Evolutionary conservation across 2,329 filamentous ascomycete species (phyloP).

Genomic region (Penicillium sp.): DNA sequence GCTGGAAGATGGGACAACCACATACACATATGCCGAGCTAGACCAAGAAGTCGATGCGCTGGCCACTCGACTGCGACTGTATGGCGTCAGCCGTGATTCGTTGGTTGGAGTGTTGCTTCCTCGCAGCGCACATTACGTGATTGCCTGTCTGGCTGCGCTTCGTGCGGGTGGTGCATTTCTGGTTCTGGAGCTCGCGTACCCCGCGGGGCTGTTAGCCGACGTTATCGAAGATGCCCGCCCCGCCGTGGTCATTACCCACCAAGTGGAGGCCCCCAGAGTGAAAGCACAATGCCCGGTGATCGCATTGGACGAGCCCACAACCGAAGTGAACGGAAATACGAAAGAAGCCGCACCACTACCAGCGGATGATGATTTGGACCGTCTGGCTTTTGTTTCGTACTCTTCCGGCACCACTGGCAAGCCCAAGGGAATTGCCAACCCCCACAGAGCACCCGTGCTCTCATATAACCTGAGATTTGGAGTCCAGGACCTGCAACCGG

Average conservation of each 20-base stretch:
- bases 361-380: conserved; percentile 67
- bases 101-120: conserved; percentile 75
- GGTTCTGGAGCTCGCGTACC: conserved; percentile 77
- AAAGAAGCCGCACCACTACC: conserved; percentile 54
- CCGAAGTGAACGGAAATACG: conserved; percentile 38
- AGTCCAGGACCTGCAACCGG: conserved; percentile 67
- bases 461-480: conserved; percentile 74
- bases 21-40: conserved; percentile 72
- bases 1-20: conserved; percentile 67
- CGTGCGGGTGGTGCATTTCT: conserved; percentile 78
- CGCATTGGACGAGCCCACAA: conserved; percentile 56
- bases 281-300: conserved; percentile 62
- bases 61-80: conserved; percentile 61
- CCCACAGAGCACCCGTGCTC: conserved; percentile 69
- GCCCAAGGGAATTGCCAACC: conserved; percentile 81
- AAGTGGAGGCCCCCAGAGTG: conserved; percentile 64
- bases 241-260: conserved; percentile 68
- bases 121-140: conserved; percentile 75
- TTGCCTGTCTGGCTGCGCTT: conserved; percentile 74
- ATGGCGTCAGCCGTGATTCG: conserved; percentile 70
- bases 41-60: conserved; percentile 67
- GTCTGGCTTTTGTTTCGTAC: conserved; percentile 77
- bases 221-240: conserved; percentile 75
- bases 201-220: conserved; percentile 69
- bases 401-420: conserved; percentile 75